Evolutionary conservation across 768 basidiomycete genomes (phyloP), one percentile per base, ranked within the genome.

Genomic region (Mycena chlorophos): DNA sequence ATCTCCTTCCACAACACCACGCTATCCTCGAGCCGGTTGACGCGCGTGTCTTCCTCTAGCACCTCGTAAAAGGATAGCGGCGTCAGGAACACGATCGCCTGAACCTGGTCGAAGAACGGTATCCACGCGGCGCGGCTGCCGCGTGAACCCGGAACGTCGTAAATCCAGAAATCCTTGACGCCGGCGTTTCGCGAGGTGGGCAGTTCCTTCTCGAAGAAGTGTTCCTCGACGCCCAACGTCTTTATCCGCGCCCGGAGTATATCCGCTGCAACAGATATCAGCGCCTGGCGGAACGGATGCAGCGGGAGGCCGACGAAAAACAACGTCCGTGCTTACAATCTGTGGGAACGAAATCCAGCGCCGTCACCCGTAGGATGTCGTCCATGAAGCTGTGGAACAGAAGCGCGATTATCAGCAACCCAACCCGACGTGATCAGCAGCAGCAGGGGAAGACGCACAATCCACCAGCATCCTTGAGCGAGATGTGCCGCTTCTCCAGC

Each of bases 11-110:
- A 91, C 0, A 91, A 74, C 40, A 71, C 69, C 14, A 91, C 68
- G n/a, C 87, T 87, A 63, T 91, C 89, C 66, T 91, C 87, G 38
- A 91, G 72, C 22, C 88, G 76, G 64, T 91, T 91, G 1, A 88
- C 73, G 42, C 73, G 74, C 4, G 73, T 70, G 63, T 89, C 80
- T 64, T 91, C 89, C 22, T 89, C 84, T 5, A 92, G 82, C 37
- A 79, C 77, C 62, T 88, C 82, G 63, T 91, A 85, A 65, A 91
- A 89, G 0, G 84, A 76, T 1, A 91, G 77, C 0, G 89, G 89
- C 0, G 87, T 90, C n/a, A 92, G 78, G 69, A 92, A 91, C 31
- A 92, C 80, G 62, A 92, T 89, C 0, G 88, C 87, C 68, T 89
- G 81, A 6, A 89, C 87, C 65, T 88, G 84, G 61, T 92, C 88